Evolutionary conservation across 2,329 filamentous ascomycete species (phyloP).

Genomic region (Fusarium sp.): DNA sequence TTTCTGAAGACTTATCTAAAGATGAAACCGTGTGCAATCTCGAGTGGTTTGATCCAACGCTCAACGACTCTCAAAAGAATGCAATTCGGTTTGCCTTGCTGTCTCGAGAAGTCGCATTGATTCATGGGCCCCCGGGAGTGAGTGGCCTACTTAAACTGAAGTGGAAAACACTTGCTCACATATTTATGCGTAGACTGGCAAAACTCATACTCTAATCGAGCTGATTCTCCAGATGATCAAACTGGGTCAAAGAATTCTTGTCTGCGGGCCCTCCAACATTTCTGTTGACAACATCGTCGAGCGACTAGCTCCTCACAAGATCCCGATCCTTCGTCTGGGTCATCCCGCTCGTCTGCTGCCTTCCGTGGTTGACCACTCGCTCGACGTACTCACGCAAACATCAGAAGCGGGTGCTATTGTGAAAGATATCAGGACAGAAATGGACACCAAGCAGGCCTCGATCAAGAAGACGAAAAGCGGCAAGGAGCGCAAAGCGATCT

Average conservation of each 20-base stretch:
- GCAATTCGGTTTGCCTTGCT: conserved; percentile 84
- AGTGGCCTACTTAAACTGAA: conserved; percentile 38
- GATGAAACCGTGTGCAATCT: conserved; percentile 58
- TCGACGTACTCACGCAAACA: conserved; percentile 89
- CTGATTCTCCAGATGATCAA: conserved; percentile 90
- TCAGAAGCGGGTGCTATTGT: conserved; percentile 92
- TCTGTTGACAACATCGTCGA: conserved; percentile 99
- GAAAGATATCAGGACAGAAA: conserved; percentile 87
- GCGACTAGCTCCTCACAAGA: conserved; percentile 82
- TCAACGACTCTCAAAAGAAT: conserved; percentile 74
- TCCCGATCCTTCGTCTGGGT: conserved; percentile 88
- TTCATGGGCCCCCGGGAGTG: conserved; percentile 91
- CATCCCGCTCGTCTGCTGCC: conserved; percentile 92
- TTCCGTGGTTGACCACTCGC: conserved; percentile 85
- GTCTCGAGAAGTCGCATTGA: conserved; percentile 82
- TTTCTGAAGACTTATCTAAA: conserved; percentile 52
- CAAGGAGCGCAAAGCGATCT: conserved; percentile 81
- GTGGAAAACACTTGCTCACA: background rate
- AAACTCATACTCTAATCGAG: conserved; percentile 96
- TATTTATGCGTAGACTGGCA: conserved; percentile 72
- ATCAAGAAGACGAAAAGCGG: conserved; percentile 88
- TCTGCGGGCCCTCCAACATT: conserved; percentile 97
- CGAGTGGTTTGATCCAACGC: conserved; percentile 67
- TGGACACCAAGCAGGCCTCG: conserved; percentile 89
- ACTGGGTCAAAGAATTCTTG: conserved; percentile 77